phyloP scores from a whole-genome alignment of 768 basidiomycete species.

The Kwoniella bestiolae region DNA sequence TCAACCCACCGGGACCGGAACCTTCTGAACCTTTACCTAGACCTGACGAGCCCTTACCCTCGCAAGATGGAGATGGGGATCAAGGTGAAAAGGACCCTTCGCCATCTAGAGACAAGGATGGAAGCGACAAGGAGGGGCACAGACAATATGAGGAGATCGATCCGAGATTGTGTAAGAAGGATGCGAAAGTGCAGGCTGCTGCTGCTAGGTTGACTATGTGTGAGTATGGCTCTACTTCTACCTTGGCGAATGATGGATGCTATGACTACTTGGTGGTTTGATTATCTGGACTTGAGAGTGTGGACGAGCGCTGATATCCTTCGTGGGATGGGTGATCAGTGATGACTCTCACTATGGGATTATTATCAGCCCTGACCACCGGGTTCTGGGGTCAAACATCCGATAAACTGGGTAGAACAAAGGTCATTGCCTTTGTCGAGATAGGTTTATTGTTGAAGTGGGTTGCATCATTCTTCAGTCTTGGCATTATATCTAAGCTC shows the following conservation, averaged over 20 bases:
- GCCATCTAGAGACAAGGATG: constrained; percentile 1
- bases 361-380: constrained; percentile 78
- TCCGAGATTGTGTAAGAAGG: constrained; percentile 53
- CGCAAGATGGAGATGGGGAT: background rate
- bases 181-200: constrained; percentile 52
- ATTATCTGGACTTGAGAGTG: too few relatives aligned
- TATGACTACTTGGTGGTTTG: too few relatives aligned
- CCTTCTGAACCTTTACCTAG: background rate
- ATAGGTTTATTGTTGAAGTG: constrained; percentile 76
- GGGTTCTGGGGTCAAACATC: constrained; percentile 85
- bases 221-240: constrained; percentile 32
- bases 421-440: constrained; percentile 69
- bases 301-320: too few relatives aligned
- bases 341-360: constrained; percentile 76
- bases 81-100: background rate
- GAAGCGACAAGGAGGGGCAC: constrained; percentile 12
- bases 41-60: background rate
- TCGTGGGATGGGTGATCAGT: too few relatives aligned
- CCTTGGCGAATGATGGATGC: too few relatives aligned
- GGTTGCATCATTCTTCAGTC: constrained; percentile 43
- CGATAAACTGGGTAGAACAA: constrained; percentile 75
- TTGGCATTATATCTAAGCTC: constrained; percentile 1
- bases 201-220: constrained; percentile 54
- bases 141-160: constrained; percentile 50
- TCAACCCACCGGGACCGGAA: background rate